Evolutionary conservation across 2,329 filamentous ascomycete species (phyloP).

Genomic region (Aspergillus arachidicola): DNA sequence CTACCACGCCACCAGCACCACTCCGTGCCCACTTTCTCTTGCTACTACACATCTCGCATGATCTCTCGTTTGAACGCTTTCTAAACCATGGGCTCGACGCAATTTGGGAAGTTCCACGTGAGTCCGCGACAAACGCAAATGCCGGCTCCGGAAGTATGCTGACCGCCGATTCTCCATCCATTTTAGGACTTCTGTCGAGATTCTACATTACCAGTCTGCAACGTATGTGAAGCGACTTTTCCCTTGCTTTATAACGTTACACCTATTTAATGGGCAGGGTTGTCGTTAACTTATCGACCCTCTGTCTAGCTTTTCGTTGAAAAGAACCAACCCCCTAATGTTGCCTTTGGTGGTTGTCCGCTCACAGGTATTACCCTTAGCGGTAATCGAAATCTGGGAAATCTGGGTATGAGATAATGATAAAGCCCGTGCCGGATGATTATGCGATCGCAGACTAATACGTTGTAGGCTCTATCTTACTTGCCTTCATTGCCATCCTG

Average conservation of each 20-base stretch:
- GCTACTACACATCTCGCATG: slow-evolving; percentile 14
- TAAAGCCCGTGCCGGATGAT: slow-evolving; percentile 30
- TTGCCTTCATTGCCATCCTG: slow-evolving; percentile 76
- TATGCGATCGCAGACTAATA: slow-evolving; percentile 17
- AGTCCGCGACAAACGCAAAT: slow-evolving; percentile 26
- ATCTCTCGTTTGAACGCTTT: slow-evolving; percentile 13
- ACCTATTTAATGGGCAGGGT: slow-evolving; percentile 4
- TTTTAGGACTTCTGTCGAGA: slow-evolving; percentile 77
- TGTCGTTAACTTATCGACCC: slow-evolving; percentile 20
- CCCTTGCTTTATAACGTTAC: neutral
- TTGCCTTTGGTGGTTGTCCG: slow-evolving; percentile 69
- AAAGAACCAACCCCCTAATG: slow-evolving; percentile 60
- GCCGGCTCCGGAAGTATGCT: slow-evolving; percentile 11
- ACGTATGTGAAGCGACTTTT: slow-evolving; percentile 60
- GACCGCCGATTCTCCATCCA: slow-evolving; percentile 25
- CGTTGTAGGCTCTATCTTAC: slow-evolving; percentile 75
- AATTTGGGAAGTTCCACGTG: slow-evolving; percentile 63
- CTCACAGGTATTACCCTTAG: slow-evolving; percentile 75
- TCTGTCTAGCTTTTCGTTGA: slow-evolving; percentile 63
- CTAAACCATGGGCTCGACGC: slow-evolving; percentile 52
- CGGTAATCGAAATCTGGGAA: slow-evolving; percentile 69
- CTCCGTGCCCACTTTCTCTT: slow-evolving; percentile 6
- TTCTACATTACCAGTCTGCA: slow-evolving; percentile 80
- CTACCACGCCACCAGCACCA: slow-evolving; percentile 10
- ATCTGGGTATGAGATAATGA: slow-evolving; percentile 67